Percentiles rank a stretch among this genome's conserved stretches.
phyloP scores from a whole-genome alignment of 192 early-diverging fungal genomes.

The Rhizophagus sp. region DNA sequence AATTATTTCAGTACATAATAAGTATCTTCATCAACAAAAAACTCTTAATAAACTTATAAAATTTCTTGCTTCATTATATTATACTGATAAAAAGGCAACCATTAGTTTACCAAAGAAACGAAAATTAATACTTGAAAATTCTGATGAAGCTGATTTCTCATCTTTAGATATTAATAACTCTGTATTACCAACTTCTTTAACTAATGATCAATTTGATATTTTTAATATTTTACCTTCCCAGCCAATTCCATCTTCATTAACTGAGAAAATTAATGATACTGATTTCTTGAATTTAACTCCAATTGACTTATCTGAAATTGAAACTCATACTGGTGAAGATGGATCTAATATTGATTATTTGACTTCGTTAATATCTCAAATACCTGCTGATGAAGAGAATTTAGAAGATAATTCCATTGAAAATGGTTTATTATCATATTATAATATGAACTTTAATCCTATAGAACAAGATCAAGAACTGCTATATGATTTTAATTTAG shows the following conservation, averaged over 20 bases:
- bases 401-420: not conserved
- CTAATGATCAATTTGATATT: conserved; percentile 14
- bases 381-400: not conserved
- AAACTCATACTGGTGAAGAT: not conserved
- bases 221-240: not conserved
- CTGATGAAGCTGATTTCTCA: not conserved
- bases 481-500: conserved; percentile 14
- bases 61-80: conserved; percentile 88
- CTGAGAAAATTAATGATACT: not conserved
- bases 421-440: conserved; percentile 12
- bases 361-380: not conserved
- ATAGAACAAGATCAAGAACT: conserved; percentile 14
- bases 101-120: conserved; percentile 49
- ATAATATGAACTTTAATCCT: not conserved
- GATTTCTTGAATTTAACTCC: not conserved
- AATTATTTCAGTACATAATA: conserved; percentile 71
- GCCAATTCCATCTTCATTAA: too few relatives aligned
- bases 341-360: conserved; percentile 7
- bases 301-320: not conserved
- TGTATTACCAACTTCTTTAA: not conserved
- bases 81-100: conserved; percentile 51
- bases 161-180: conserved; percentile 14
- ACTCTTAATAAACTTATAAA: conserved; percentile 91
- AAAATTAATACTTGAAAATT: conserved; percentile 17
- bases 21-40: conserved; percentile 85